Evolutionary conservation across 2,329 filamentous ascomycete genomes (phyloP).

Genomic region (Claviceps sorghi): DNA sequence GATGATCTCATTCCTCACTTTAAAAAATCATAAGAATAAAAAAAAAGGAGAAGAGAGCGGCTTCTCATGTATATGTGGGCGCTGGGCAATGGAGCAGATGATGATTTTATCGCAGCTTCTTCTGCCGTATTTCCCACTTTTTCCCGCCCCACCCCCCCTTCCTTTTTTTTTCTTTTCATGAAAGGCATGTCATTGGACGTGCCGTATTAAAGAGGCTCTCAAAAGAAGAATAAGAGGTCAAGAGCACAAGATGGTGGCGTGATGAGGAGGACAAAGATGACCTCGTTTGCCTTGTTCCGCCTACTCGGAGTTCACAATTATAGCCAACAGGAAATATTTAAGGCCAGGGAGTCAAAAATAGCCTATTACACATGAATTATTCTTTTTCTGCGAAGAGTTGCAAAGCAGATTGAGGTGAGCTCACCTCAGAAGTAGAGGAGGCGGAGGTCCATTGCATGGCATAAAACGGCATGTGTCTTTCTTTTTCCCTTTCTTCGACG

Average conservation of each 20-base stretch:
- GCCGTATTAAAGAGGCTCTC: background rate
- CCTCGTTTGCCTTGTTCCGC: background rate
- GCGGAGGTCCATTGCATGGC: background rate
- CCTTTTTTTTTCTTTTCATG: too few species aligned
- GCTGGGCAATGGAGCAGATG: background rate
- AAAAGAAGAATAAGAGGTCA: background rate
- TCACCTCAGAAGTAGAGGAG: background rate
- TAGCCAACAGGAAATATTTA: background rate
- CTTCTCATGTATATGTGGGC: background rate
- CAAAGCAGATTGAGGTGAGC: background rate
- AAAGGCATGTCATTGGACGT: background rate
- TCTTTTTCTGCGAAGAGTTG: background rate
- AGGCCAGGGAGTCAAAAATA: constrained; percentile 12
- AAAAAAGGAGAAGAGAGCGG: background rate
- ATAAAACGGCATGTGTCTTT: background rate
- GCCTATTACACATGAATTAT: constrained; percentile 6
- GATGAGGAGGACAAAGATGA: background rate
- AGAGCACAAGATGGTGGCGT: background rate
- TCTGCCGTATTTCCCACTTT: too few species aligned
- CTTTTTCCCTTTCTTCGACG: background rate
- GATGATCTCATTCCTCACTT: background rate
- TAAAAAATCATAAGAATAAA: background rate
- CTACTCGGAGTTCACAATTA: background rate
- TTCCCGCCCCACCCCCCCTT: too few species aligned
- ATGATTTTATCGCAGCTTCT: background rate